These are phyloP conservation scores for Leishmania turanica DNA, from an alignment of 208 protist species.

Conservation along the genomic window DNA sequence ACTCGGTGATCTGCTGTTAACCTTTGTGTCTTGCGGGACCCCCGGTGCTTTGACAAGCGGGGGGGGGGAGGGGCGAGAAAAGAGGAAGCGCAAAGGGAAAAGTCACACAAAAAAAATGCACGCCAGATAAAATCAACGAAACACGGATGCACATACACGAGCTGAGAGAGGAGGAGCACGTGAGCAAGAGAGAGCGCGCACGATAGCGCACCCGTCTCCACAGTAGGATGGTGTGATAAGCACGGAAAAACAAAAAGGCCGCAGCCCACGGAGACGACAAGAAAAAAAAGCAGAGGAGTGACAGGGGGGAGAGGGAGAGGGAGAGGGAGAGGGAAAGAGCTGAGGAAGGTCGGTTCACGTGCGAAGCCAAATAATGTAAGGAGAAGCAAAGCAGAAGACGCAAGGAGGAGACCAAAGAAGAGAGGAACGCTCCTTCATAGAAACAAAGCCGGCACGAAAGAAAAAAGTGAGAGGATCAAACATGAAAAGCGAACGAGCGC, in stretches of 20 bases:
- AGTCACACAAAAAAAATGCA: background rate
- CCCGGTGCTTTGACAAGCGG: background rate
- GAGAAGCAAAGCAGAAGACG: background rate
- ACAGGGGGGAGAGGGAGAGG: too few species aligned
- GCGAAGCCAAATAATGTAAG: background rate
- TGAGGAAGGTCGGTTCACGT: background rate
- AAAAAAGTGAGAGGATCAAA: background rate
- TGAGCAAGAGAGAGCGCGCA: constrained; percentile 2
- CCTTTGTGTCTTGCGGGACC: background rate
- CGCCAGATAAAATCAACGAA: background rate
- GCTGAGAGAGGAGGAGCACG: background rate
- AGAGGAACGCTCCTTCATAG: too few species aligned
- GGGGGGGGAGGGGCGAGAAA: background rate
- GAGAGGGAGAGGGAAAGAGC: background rate
- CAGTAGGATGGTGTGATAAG: constrained; percentile 1
- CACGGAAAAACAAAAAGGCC: background rate
- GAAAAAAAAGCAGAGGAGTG: background rate
- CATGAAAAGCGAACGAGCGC: background rate
- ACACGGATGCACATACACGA: background rate
- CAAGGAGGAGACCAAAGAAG: background rate
- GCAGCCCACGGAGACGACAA: background rate
- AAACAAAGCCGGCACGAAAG: background rate
- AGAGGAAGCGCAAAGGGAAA: background rate
- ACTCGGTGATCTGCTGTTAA: background rate
- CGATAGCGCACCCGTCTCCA: background rate